Evolutionary conservation across 208 protist species (phyloP), one percentile per base, ranked within the genome.

Genomic region (Trypanosoma scelopori): DNA sequence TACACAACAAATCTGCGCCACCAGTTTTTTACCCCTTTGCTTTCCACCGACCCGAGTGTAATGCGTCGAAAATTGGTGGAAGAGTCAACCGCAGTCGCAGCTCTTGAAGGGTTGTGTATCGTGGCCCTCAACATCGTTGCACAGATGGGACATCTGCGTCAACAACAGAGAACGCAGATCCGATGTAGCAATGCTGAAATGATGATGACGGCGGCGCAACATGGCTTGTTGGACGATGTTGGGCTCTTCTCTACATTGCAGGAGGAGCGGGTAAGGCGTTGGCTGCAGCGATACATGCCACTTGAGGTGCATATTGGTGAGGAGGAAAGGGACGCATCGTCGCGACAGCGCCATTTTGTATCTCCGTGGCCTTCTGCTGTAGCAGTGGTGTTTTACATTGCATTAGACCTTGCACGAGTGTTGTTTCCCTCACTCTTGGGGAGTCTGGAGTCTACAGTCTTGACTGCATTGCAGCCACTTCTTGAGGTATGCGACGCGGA

Each of bases 381-480:
- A 3, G 25, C 51, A 35, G 22, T 74, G 42, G 60, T 51, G 20
- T 62, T 68, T 35, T 30, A 69, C 28, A 41, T 74, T 49, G 59
- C 69, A 12, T 27, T 64, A 22, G 60, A 74, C n/a, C 25, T 74
- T 15, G 55, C 69, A 55, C 43, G 48, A 32, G 20, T 23, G 20
- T 48, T 74, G 9, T 68, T 74, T 39, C 69, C 69, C 23, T 56
- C 60, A 12, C 23, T 74, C 5, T 28, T 64, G 28, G 6, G 16
- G 50, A 49, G 23, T 28, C 18, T 74, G 27, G 69, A 74, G 55
- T 55, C 60, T 23, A 56, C 61, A n/a, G 56, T 74, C 23, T 55
- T 74, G 15, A 15, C 41, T 41, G 69, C 69, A 13, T 27, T 74
- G 23, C 52, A 74, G 32, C 69, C 69, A 52, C 60, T 74, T 45